phyloP scores from a whole-genome alignment of 768 basidiomycete species.

The Leccinellum albellum region DNA sequence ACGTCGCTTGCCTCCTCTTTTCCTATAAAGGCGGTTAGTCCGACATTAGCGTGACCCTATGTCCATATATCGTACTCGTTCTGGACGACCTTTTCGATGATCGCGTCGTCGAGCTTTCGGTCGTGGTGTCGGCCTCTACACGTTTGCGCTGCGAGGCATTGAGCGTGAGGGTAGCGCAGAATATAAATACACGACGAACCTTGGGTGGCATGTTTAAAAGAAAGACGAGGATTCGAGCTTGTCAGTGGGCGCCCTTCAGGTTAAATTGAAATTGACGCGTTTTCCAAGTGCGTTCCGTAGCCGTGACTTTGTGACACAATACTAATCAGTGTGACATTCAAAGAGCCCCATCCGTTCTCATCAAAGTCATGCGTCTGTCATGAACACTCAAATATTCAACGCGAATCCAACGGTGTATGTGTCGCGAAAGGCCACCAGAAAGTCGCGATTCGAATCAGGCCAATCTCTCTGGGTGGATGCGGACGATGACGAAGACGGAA shows the following conservation, averaged over 20 bases:
- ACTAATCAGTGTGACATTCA: constrained; percentile 12
- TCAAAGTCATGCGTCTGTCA: background rate
- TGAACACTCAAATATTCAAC: constrained; percentile 62
- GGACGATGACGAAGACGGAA: constrained; percentile 35
- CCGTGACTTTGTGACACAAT: constrained; percentile 20
- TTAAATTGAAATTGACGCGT: constrained; percentile 25
- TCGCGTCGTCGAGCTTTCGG: constrained; percentile 37
- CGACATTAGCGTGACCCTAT: constrained; percentile 13
- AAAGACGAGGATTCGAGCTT: background rate
- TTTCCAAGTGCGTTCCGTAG: background rate
- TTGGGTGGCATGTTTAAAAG: constrained; percentile 35
- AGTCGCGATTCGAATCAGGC: constrained; percentile 35
- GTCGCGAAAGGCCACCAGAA: constrained; percentile 43
- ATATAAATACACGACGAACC: constrained; percentile 16
- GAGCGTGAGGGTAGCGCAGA: constrained; percentile 16
- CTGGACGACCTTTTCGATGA: constrained; percentile 45
- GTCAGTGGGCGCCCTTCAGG: background rate
- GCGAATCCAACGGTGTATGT: constrained; percentile 84
- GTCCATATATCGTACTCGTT: constrained; percentile 18
- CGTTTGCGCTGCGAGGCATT: constrained; percentile 53
- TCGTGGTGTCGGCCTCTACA: constrained; percentile 35
- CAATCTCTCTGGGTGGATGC: constrained; percentile 65
- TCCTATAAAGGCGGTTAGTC: constrained; percentile 12
- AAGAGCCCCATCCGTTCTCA: background rate
- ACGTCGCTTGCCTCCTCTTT: constrained; percentile 9